Base-by-base conservation (phyloP, 306 rosid genomes). In the Cotoneaster glaucophyllus region DNA sequence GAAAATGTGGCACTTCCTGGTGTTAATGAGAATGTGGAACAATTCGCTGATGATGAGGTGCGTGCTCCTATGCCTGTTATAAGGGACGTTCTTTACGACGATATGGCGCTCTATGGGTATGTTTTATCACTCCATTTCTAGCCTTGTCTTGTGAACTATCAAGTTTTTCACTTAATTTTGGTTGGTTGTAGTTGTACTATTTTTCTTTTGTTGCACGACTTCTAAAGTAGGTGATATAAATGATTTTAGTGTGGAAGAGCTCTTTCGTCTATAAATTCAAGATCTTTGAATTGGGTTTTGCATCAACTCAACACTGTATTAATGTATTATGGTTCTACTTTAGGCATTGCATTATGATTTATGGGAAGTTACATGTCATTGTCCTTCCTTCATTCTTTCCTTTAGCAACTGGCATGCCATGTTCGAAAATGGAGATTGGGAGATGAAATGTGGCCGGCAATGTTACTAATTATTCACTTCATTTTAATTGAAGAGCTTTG, bases 11-110 rank as follows among this genome's bases (percentile, higher is more conserved):
- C 25, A 81, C 41, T 29, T 64, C 68, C 21, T 31, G 68, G 22
- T 31, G 22, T 32, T 5, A 64, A 71, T 79, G 97, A 82, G 71
- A 71, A 81, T 74, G 73, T 76, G 83, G 87, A 75, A 11, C 81
- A 77, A 72, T 74, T 28, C 68, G 88, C 67, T 57, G 93, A 80
- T n/a, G 97, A 89, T 48, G 93, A 92, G 80, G 98, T 92, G 26
- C 97, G 99, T 67, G 80, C 99, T 76, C 99, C 99, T 24, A 79
- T 96, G 72, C 99, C 99, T 63, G 99, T 96, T 39, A 86, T 85
- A 66, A 88, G 99, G 85, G 98, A 92, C 78, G 92, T 96, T 57
- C 99, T 96, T 34, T 96, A 96, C 81, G 98, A 96, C 13, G 90
- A 92, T 83, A 76, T 87, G 13, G 74, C 90, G 74, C 58, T 87